phyloP scores from a whole-genome alignment of 495 filamentous ascomycete species.

The Oidiodendron maius region DNA sequence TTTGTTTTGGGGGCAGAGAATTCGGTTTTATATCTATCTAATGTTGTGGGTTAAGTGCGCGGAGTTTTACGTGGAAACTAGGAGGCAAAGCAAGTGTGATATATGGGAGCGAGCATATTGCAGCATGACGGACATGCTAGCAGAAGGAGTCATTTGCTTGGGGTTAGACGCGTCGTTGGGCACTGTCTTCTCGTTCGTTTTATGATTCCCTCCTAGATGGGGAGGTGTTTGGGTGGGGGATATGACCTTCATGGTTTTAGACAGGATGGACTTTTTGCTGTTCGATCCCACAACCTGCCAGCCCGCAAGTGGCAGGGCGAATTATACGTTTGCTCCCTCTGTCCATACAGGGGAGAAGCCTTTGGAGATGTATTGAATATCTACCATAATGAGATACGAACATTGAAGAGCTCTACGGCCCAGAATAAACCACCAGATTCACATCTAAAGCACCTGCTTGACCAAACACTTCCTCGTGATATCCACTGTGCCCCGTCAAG shows the following conservation, averaged over 20 bases:
- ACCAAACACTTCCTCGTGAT: no score
- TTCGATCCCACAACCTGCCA: background rate
- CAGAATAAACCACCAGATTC: background rate
- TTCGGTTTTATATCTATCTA: background rate
- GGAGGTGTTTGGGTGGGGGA: background rate
- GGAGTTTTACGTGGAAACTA: background rate
- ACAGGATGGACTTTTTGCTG: background rate
- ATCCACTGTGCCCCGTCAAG: no score
- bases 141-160: background rate
- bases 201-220: background rate
- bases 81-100: background rate
- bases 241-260: background rate
- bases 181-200: background rate
- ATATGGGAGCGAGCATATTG: background rate
- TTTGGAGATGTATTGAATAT: background rate
- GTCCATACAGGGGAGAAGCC: background rate
- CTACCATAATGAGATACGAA: background rate
- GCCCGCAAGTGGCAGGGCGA: background rate
- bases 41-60: background rate
- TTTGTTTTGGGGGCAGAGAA: background rate
- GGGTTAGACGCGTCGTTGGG: background rate
- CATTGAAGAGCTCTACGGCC: background rate
- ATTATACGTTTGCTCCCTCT: slow-evolving; percentile 1
- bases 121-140: background rate
- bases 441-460: no score